Conservation (phyloP, 1,284 basidiomycete species). For the Moesziomyces aphidis region DNA sequence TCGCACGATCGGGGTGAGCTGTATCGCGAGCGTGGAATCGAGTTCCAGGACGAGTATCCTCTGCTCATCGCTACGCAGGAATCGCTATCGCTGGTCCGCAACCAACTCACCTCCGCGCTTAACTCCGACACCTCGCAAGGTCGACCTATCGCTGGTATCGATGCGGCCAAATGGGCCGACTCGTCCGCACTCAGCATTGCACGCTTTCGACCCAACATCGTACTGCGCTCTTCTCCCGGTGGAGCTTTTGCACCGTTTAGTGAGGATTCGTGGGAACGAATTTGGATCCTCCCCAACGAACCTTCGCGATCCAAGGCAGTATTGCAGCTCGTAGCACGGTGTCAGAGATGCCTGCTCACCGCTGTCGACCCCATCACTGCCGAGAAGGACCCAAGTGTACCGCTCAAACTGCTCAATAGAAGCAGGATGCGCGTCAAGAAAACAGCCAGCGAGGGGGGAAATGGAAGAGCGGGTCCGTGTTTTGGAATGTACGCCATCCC, state of each 20-base stretch:
- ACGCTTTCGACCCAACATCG: slow-evolving; percentile 56
- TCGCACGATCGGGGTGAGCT: slow-evolving; percentile 14
- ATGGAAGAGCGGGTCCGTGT: slow-evolving; percentile 44
- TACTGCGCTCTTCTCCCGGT: slow-evolving; percentile 15
- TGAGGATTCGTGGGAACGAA: slow-evolving; percentile 52
- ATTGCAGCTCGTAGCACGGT: slow-evolving; percentile 53
- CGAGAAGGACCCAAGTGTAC: slow-evolving; percentile 48
- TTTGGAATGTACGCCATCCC: slow-evolving; percentile 61
- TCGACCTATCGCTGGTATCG: slow-evolving; percentile 13
- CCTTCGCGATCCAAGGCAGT: slow-evolving; percentile 9
- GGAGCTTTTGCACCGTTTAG: slow-evolving; percentile 21
- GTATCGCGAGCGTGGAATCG: slow-evolving; percentile 35
- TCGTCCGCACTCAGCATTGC: slow-evolving; percentile 24
- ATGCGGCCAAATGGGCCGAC: slow-evolving; percentile 14
- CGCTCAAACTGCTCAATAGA: slow-evolving; percentile 45
- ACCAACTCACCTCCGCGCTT: slow-evolving; percentile 31
- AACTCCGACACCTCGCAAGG: slow-evolving; percentile 1
- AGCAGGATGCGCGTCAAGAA: slow-evolving; percentile 47
- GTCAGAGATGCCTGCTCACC: slow-evolving; percentile 55
- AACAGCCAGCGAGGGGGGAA: slow-evolving; percentile 12
- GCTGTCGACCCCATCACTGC: slow-evolving; percentile 54
- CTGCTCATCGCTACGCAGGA: slow-evolving; percentile 50
- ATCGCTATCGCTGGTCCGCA: slow-evolving; percentile 31
- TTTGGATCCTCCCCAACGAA: slow-evolving; percentile 33
- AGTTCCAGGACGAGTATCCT: slow-evolving; percentile 61